Evolutionary conservation across 2,329 filamentous ascomycete genomes (phyloP), one percentile per base, ranked within the genome.

Genomic region (Botrytis deweyae): DNA sequence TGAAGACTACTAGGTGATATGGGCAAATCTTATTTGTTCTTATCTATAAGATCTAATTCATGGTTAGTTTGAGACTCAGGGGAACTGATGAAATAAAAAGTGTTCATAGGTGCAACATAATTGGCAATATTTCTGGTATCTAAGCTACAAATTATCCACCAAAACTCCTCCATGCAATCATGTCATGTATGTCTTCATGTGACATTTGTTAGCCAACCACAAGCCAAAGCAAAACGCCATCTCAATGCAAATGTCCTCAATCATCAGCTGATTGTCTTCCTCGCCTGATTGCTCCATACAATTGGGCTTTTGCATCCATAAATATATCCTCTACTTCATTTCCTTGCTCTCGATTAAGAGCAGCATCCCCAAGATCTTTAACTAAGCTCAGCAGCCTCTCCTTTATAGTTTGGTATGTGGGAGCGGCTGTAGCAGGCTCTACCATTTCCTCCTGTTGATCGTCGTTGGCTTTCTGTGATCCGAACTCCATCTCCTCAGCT

Each of bases 251-350:
- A 68, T 64, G 29, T 58, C 18, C n/a, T 44, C 22, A 58, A 40
- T 67, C 64, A 33, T 68, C 59, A 74, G 73, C 70, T 74, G 72
- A 55, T 67, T 16, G 65, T 74, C 86, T 82, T 55, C 88, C 87
- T 75, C 92, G 86, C 78, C 85, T 85, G 78, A 90, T 90, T 25
- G 93, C 93, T 73, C 91, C 89, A 81, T 92, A 92, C 70, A 95
- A 86, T 81, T 92, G 90, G 76, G 88, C 87, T 81, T 92, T 91
- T 76, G 95, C 89, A 81, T 95, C 92, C 84, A 95, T 93, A 80
- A 96, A 86, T 78, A 93, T 84, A 80, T 95, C 91, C 79, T 96
- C 93, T 77, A 96, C 86, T 80, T 91, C 87, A 74, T 90, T 87
- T 71, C 94, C 88, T 75, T 93, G 90, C 18, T 88, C 85, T 18